These are phyloP conservation scores for Microbotryomycetes sp. DNA, from an alignment of 1,284 basidiomycete species.

Conservation along the genomic window DNA sequence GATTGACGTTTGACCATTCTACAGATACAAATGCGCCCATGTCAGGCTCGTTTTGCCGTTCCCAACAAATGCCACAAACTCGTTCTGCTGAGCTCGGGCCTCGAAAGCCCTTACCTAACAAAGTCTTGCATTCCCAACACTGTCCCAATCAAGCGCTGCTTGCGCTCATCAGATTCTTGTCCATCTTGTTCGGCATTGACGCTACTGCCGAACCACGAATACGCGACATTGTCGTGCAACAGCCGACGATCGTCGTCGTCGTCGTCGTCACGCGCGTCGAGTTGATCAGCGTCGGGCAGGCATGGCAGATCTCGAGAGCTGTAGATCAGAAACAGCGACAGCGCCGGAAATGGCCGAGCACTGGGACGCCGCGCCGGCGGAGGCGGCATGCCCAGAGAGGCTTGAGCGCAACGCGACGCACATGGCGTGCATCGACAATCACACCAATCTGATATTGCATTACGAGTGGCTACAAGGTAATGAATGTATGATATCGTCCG, in stretches of 20 bases:
- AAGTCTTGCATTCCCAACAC: conserved; percentile 26
- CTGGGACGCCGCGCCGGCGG: neutral
- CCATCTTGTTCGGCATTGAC: neutral
- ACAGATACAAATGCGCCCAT: neutral
- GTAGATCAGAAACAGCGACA: neutral
- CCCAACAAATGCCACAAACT: neutral
- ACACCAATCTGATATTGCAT: too few species aligned
- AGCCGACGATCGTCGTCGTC: neutral
- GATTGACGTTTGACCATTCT: conserved; percentile 12
- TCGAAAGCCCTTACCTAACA: conserved; percentile 11
- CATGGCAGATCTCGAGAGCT: neutral
- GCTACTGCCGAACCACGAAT: neutral
- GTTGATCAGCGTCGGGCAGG: neutral
- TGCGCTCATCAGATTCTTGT: conserved; percentile 1
- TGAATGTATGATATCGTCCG: too few species aligned
- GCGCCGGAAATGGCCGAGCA: neutral
- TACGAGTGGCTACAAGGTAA: neutral
- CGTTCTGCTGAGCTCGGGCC: neutral
- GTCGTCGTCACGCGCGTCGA: neutral
- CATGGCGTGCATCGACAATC: too few species aligned
- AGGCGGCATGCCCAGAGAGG: neutral
- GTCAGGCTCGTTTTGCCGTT: neutral
- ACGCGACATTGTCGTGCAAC: neutral
- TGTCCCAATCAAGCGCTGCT: conserved; percentile 17
- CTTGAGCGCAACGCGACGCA: neutral